Base-by-base conservation (phyloP, 441 rosid genomes). In the Mallotus japonicus region DNA sequence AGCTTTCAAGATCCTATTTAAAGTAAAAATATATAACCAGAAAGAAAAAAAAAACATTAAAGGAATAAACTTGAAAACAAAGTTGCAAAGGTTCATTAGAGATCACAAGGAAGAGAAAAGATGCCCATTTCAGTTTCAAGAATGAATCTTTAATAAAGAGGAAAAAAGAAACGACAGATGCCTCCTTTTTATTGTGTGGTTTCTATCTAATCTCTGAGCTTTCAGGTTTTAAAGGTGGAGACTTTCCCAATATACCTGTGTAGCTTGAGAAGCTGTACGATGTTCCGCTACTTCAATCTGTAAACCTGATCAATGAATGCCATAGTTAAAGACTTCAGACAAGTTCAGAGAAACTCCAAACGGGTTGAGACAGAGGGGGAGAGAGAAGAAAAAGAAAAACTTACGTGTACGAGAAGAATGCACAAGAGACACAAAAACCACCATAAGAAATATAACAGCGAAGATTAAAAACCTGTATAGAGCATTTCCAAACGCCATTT, bases 331-430 rank as follows among this genome's bases (percentile, higher is more conserved):
- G 61, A 20, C 40, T 15, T 2, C 1, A 28, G n/a, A 56, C 58
- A 46, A 47, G 55, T 13, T 5, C 16, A 44, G 34, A 49, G 64
- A 76, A 69, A n/a, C 12, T 44, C 50, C 68, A 64, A 75, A 69
- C 60, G n/a, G 63, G 58, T 32, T 5, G 54, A 24, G 7, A 32
- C 47, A 12, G 5, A 9, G 0, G 19, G 42, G 22, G 54, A 2
- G 3, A 28, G 32, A 2, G 32, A 28, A 28, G 32, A 2, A 28
- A 28, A 28, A 28, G 32, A 53, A 13, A 17, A 7, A 7, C 53
- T 57, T 67, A 77, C 79, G 17, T 49, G 61, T 40, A 55, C 76
- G 77, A 73, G 78, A 78, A 57, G 79, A 70, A 46, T 66, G 82
- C 58, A 76, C 51, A 37, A 70, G 42, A 44, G 80, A 72, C 19